These are phyloP conservation scores for Aspergillus bertholletiae DNA, from an alignment of 495 filamentous ascomycete genomes.

Conservation along the genomic window DNA sequence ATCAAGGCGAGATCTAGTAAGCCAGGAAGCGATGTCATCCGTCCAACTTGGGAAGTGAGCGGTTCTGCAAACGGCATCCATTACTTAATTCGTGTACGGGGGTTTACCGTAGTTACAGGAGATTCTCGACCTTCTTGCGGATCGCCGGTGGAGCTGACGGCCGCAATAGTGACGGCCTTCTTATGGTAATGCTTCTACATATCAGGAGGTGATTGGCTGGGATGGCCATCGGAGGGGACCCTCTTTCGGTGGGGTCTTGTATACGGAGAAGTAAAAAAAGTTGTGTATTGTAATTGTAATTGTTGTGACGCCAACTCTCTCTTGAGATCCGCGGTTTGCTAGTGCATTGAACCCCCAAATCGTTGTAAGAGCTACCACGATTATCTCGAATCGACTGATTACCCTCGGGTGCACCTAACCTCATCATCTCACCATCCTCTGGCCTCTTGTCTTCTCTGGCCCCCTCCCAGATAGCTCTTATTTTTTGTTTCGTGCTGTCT, in stretches of 20 bases:
- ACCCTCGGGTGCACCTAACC: too few species aligned
- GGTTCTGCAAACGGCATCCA: background rate
- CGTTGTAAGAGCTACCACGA: too few species aligned
- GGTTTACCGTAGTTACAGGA: background rate
- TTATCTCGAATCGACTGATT: too few species aligned
- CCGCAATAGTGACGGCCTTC: background rate
- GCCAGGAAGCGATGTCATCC: background rate
- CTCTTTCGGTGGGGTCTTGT: too few species aligned
- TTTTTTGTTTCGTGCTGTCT: background rate
- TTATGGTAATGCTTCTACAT: background rate
- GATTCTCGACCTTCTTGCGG: constrained; percentile 4
- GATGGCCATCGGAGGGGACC: background rate
- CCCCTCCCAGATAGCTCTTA: background rate
- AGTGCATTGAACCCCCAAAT: too few species aligned
- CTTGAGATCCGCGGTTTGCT: too few species aligned
- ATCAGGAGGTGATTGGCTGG: background rate
- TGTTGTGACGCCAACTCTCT: too few species aligned
- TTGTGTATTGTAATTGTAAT: too few species aligned
- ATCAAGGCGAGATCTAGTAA: background rate
- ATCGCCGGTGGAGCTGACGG: constrained; percentile 1
- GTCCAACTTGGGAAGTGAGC: background rate
- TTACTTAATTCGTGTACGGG: background rate
- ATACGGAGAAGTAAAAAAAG: background rate
- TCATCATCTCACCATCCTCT: background rate
- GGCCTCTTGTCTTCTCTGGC: background rate